Evolutionary conservation across 352 stramenopile species (phyloP).

Genomic region (Globisporangium perplexum): DNA sequence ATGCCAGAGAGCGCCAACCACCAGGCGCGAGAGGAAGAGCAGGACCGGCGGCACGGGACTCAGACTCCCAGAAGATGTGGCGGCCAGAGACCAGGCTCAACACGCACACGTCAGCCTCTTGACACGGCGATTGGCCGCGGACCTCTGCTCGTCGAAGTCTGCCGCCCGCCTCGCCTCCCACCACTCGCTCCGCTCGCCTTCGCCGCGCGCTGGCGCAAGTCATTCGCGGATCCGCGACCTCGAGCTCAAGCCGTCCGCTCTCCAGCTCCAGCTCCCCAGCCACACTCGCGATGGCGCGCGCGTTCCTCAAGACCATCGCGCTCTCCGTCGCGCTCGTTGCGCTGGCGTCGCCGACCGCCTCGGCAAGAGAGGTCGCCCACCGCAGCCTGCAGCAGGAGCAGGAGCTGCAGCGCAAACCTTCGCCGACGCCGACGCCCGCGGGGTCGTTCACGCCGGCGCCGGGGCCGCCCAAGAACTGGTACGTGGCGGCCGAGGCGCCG

Average conservation of each 20-base stretch:
- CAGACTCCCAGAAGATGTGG: no score
- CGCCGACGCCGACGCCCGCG: slow-evolving; percentile 1
- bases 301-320: slow-evolving; percentile 3
- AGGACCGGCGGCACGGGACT: background rate
- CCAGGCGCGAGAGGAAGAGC: no score
- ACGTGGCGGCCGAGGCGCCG: slow-evolving; percentile 40
- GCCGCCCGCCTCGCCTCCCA: no score
- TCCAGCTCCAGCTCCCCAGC: background rate
- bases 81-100: background rate
- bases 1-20: no score
- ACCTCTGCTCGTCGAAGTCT: no score
- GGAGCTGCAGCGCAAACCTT: slow-evolving; percentile 1
- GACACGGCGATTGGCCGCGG: background rate
- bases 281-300: background rate
- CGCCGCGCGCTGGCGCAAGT: no score
- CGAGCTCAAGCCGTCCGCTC: background rate
- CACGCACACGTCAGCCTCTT: background rate
- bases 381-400: slow-evolving; percentile 4
- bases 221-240: background rate
- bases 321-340: background rate
- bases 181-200: background rate
- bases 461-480: slow-evolving; percentile 16
- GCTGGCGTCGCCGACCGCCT: background rate
- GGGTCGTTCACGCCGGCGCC: slow-evolving; percentile 2
- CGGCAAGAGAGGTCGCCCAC: no score